Base-by-base conservation (phyloP, 305 asterid species). In the Euphrasia arctica region DNA sequence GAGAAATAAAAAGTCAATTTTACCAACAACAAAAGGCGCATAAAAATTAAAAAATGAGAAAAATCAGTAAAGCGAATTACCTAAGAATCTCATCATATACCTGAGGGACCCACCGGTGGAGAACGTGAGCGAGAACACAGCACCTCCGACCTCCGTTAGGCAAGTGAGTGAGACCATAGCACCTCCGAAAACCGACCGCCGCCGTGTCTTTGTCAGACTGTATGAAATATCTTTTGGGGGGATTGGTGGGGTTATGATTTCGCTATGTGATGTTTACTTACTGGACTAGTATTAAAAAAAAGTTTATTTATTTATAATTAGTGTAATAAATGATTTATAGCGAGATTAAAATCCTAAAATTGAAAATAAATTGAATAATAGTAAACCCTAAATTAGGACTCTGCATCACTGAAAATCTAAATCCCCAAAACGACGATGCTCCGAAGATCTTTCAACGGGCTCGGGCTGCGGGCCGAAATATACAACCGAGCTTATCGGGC, bases 381-480 rank as follows among this genome's bases (percentile, higher is more conserved):
- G 7, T 50, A 70, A 74, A 74, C 66, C 79, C 75, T 39, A 60
- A 61, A 64, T 11, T 10, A 13, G 9, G 34, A 51, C 59, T 0
- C 3, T 18, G 54, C 29, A 4, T 2, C 58, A 9, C 28, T 47
- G 31, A 4, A n/a, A 15, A 68, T 18, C 56, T 62, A 12, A 28
- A 45, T 52, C 42, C 41, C 52, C 22, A 43, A 28, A 43, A 60
- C 42, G 13, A 32, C 52, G 68, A 71, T 70, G 77, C 55, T 65
- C 54, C 68, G 57, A 39, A 62, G 76, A 63, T 67, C 72, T 27
- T 67, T 72, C 4, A 22, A 66, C 60, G 71, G 73, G 47, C 13
- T 68, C 52, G 9, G 57, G 12, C 9, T 60, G 60, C 64, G 68
- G 62, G 47, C 73, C 59, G 71, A 76, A 14, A 25, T 66, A 4